A percentile compares a stretch with the other conserved stretches of the same genome.
Evolutionary conservation across 257 asterid species (phyloP).

Genomic region (Osmanthus fragrans): DNA sequence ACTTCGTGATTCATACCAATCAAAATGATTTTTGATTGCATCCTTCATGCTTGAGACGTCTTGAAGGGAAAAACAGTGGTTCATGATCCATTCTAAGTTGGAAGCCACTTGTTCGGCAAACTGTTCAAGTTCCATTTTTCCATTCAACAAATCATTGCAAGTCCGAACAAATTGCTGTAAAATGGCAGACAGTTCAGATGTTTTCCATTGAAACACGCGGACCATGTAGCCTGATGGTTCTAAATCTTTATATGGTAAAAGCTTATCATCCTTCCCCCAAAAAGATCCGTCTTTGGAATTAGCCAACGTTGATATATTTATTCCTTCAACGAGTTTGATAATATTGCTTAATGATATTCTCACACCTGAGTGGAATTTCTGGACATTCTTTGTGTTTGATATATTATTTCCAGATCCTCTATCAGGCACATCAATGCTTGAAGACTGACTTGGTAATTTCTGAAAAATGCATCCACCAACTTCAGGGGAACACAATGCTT

Average conservation of each 20-base stretch:
- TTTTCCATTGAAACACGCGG: constrained; percentile 75
- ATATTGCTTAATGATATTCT: constrained; percentile 48
- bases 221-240: constrained; percentile 48
- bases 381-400: constrained; percentile 29
- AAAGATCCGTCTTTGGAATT: constrained; percentile 32
- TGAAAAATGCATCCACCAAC: constrained; percentile 25
- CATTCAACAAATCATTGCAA: constrained; percentile 57
- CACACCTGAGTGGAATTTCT: constrained; percentile 32
- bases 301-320: constrained; percentile 43
- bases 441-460: constrained; percentile 22
- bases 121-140: constrained; percentile 48
- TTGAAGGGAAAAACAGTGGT: constrained; percentile 80
- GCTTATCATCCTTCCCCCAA: constrained; percentile 33
- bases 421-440: constrained; percentile 29
- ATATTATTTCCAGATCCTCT: constrained; percentile 26
- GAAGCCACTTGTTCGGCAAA: constrained; percentile 53
- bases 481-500: constrained; percentile 19
- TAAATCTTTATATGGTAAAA: constrained; percentile 32
- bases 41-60: constrained; percentile 82
- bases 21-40: constrained; percentile 50
- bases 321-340: constrained; percentile 71
- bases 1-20: constrained; percentile 71
- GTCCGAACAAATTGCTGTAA: constrained; percentile 50
- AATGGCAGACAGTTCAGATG: constrained; percentile 53
- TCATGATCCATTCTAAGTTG: constrained; percentile 73